These are phyloP conservation scores for Penicillium ucsense DNA, from an alignment of 495 filamentous ascomycete species.

Conservation along the genomic window DNA sequence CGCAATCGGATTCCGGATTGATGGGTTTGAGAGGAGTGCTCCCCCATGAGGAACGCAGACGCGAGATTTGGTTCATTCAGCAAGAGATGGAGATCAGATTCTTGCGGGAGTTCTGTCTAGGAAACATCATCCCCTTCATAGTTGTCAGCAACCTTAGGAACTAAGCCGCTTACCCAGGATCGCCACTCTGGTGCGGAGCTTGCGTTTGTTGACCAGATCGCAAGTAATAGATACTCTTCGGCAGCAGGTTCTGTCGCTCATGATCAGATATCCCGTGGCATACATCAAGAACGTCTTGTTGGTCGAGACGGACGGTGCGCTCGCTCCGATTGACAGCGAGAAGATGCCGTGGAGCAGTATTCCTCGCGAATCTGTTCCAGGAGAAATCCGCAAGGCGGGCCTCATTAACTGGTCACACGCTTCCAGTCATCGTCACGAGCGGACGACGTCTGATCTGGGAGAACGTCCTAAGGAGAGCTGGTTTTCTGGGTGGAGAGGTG, in stretches of 20 bases:
- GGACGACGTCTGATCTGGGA: conserved; percentile 51
- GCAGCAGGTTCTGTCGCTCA: conserved; percentile 1
- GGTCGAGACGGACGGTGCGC: too few relatives aligned
- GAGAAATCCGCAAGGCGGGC: conserved; percentile 15
- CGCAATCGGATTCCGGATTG: conserved; percentile 9
- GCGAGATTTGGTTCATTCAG: conserved; percentile 36
- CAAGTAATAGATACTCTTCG: not conserved
- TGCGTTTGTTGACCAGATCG: not conserved
- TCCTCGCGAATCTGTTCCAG: conserved; percentile 35
- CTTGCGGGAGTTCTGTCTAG: conserved; percentile 21
- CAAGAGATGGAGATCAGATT: conserved; percentile 46
- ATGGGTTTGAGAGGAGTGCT: too few relatives aligned
- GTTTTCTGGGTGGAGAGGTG: conserved; percentile 30
- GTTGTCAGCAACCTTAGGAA: not conserved
- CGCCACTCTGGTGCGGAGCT: not conserved
- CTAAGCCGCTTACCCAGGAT: not conserved
- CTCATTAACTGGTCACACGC: conserved; percentile 29
- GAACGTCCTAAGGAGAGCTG: conserved; percentile 38
- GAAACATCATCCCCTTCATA: not conserved
- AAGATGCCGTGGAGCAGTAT: too few relatives aligned
- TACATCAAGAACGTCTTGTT: too few relatives aligned
- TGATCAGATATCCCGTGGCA: not conserved
- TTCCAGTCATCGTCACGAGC: conserved; percentile 47
- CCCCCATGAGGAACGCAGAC: too few relatives aligned
- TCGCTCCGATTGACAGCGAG: too few relatives aligned